Conservation (phyloP, 2,329 filamentous ascomycete species). For the Pseudogymnoascus pannorum region DNA sequence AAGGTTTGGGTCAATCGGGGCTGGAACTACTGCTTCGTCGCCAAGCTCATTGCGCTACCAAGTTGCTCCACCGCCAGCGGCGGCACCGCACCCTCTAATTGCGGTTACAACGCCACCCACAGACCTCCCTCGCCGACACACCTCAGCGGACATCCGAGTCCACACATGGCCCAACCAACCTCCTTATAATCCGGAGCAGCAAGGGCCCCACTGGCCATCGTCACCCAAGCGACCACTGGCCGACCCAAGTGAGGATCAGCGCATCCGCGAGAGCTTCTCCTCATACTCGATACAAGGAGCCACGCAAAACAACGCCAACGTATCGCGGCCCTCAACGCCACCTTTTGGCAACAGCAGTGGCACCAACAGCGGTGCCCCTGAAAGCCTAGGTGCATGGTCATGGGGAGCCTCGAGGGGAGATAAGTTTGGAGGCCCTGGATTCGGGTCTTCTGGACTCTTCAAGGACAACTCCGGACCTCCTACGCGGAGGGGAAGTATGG, state of each 20-base stretch:
- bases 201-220: slow-evolving; percentile 57
- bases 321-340: slow-evolving; percentile 26
- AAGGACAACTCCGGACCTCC: slow-evolving; percentile 46
- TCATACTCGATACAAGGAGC: slow-evolving; percentile 49
- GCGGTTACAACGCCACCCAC: slow-evolving; percentile 55
- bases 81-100: slow-evolving; percentile 56
- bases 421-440: slow-evolving; percentile 23
- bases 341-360: slow-evolving; percentile 25
- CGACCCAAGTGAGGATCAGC: slow-evolving; percentile 46
- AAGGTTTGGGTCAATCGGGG: slow-evolving; percentile 80
- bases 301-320: slow-evolving; percentile 23
- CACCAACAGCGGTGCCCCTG: slow-evolving; percentile 22
- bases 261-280: slow-evolving; percentile 53
- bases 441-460: slow-evolving; percentile 25
- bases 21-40: slow-evolving; percentile 58
- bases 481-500: slow-evolving; percentile 64
- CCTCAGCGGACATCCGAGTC: slow-evolving; percentile 88
- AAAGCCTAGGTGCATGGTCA: slow-evolving; percentile 29
- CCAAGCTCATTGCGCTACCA: slow-evolving; percentile 66
- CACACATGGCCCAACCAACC: slow-evolving; percentile 68
- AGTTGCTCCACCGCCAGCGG: slow-evolving; percentile 40
- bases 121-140: slow-evolving; percentile 77
- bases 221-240: slow-evolving; percentile 49
- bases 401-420: slow-evolving; percentile 25
- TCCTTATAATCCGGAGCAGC: slow-evolving; percentile 58